Conservation (phyloP, 2,329 filamentous ascomycete species). For the Arthrobotrys entomopaga region DNA sequence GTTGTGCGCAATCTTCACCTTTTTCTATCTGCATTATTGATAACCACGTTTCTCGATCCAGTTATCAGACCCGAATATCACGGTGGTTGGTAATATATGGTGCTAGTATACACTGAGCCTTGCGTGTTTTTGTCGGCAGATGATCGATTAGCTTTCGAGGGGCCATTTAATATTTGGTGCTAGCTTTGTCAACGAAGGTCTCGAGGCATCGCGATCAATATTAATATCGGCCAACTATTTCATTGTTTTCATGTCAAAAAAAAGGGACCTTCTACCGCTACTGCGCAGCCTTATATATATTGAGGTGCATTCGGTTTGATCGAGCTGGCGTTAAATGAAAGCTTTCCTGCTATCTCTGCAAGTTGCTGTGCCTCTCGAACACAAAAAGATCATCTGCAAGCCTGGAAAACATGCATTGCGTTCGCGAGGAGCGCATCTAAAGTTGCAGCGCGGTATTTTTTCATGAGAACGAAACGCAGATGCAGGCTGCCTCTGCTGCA, state of each 20-base stretch:
- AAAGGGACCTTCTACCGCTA: conserved; percentile 33
- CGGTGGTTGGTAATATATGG: conserved; percentile 31
- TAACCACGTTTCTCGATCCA: conserved; percentile 46
- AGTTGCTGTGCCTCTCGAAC: conserved; percentile 24
- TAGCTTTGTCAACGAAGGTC: conserved; percentile 17
- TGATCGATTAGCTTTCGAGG: conserved; percentile 4
- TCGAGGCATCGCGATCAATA: conserved; percentile 5
- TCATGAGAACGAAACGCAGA: conserved; percentile 13
- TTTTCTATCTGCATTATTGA: conserved; percentile 43
- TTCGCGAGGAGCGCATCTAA: conserved; percentile 31
- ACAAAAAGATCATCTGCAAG: conserved; percentile 30
- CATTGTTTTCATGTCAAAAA: conserved; percentile 16
- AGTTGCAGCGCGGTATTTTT: conserved; percentile 49
- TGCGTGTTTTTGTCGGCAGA: too few relatives aligned
- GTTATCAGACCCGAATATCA: conserved; percentile 51
- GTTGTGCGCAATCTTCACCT: conserved; percentile 42
- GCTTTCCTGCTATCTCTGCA: conserved; percentile 23
- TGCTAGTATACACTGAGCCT: too few relatives aligned
- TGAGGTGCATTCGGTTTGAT: conserved; percentile 37
- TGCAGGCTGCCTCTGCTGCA: conserved; percentile 47
- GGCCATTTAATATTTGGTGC: conserved; percentile 23
- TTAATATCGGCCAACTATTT: conserved; percentile 11
- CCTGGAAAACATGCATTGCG: conserved; percentile 43
- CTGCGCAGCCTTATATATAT: conserved; percentile 54
- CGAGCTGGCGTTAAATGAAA: conserved; percentile 25